Evolutionary conservation across 306 rosid species (phyloP).

Genomic region (Sicyos edulis): DNA sequence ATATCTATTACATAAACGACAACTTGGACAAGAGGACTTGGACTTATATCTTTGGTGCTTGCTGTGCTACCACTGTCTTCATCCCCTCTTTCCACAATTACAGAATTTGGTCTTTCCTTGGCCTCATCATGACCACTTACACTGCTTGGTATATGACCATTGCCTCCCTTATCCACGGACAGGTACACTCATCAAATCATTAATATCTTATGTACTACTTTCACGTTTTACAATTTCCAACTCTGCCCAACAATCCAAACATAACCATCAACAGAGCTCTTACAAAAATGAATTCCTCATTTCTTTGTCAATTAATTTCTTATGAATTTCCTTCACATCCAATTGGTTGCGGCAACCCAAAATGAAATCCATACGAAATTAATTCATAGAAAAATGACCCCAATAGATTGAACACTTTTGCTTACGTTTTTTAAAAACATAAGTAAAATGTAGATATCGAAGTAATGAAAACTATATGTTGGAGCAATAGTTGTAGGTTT

Average conservation of each 20-base stretch:
- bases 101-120: slow-evolving; percentile 93
- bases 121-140: slow-evolving; percentile 85
- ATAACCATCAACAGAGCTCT: too few relatives aligned
- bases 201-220: neutral
- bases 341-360: too few relatives aligned
- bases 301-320: too few relatives aligned
- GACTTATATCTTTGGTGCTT: slow-evolving; percentile 96
- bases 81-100: slow-evolving; percentile 94
- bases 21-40: slow-evolving; percentile 98
- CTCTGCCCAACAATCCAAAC: neutral
- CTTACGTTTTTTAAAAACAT: too few relatives aligned
- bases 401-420: too few relatives aligned
- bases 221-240: neutral
- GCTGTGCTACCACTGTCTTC: slow-evolving; percentile 96
- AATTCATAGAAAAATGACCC: too few relatives aligned
- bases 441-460: too few relatives aligned
- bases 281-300: too few relatives aligned
- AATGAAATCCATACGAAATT: too few relatives aligned
- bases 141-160: slow-evolving; percentile 96
- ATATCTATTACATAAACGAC: slow-evolving; percentile 94
- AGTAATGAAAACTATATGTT: too few relatives aligned
- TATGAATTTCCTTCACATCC: too few relatives aligned
- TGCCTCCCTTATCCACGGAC: slow-evolving; percentile 85
- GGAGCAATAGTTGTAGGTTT: too few relatives aligned
- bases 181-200: slow-evolving; percentile 36